Evolutionary conservation across 495 filamentous ascomycete genomes (phyloP).

Genomic region (Neurospora sp.): DNA sequence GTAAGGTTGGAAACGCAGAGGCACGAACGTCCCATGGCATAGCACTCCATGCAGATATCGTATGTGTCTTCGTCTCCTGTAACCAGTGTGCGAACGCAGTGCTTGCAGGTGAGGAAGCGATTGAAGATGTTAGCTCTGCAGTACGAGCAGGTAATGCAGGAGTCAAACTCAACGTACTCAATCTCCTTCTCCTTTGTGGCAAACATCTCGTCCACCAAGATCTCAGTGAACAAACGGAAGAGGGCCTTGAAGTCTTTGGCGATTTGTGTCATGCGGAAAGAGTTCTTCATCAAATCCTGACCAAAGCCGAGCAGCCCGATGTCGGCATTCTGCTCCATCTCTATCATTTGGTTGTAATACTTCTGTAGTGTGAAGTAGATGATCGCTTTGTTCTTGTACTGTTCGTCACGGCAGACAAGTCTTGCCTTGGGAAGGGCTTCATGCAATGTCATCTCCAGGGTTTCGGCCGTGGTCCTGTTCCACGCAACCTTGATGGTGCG

Average conservation of each 20-base stretch:
- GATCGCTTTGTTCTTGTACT: constrained; percentile 97
- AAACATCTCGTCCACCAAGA: constrained; percentile 80
- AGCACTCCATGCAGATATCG: constrained; percentile 96
- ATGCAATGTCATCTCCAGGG: constrained; percentile 69
- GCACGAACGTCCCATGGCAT: constrained; percentile 86
- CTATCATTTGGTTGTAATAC: constrained; percentile 56
- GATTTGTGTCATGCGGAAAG: constrained; percentile 53
- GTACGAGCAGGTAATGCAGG: constrained; percentile 89
- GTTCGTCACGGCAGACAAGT: constrained; percentile 93
- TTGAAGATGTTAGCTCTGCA: constrained; percentile 97
- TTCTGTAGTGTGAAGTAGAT: constrained; percentile 73
- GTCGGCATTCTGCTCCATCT: constrained; percentile 36
- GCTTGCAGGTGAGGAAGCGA: constrained; percentile 82
- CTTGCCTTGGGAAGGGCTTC: constrained; percentile 82
- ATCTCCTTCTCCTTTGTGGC: constrained; percentile 52
- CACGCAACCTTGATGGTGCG: constrained; percentile 94
- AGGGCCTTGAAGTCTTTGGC: constrained; percentile 69
- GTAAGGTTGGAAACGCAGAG: constrained; percentile 70
- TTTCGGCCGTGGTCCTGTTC: constrained; percentile 94
- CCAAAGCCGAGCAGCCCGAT: constrained; percentile 31
- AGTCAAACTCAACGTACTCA: constrained; percentile 68
- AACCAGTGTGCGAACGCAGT: constrained; percentile 51
- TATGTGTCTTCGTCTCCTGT: constrained; percentile 66
- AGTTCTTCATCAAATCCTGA: constrained; percentile 35
- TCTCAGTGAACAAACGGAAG: constrained; percentile 62